These are phyloP conservation scores for Asclepias syriaca DNA, from an alignment of 257 asterid genomes.

Conservation along the genomic window DNA sequence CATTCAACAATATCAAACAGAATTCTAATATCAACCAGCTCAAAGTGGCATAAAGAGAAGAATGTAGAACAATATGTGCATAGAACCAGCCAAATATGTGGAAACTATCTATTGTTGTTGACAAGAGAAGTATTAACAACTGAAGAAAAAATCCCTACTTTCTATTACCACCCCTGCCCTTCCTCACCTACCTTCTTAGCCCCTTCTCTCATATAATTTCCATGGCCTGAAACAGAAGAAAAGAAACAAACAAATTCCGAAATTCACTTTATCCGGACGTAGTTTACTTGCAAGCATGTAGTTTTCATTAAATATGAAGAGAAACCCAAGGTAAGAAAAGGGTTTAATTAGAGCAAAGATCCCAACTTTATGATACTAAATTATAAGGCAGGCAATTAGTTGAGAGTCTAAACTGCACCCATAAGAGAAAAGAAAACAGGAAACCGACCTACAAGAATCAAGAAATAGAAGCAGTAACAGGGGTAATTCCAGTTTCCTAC, in stretches of 20 bases:
- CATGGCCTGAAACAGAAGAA: background rate
- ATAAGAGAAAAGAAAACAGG: background rate
- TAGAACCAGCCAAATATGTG: background rate
- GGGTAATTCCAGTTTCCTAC: background rate
- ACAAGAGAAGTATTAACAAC: background rate
- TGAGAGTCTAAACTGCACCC: background rate
- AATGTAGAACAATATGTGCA: background rate
- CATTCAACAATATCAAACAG: background rate
- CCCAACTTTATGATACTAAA: background rate
- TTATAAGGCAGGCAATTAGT: background rate
- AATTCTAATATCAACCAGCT: background rate
- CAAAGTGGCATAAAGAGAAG: background rate
- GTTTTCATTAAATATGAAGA: background rate
- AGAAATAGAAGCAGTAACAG: background rate
- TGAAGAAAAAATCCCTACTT: background rate
- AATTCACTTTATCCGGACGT: background rate
- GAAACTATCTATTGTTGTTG: background rate
- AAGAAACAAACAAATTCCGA: background rate
- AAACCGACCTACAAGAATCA: background rate
- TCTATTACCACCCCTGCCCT: background rate
- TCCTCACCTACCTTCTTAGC: background rate
- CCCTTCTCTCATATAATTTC: background rate
- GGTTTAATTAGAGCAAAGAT: background rate
- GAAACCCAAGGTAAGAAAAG: background rate
- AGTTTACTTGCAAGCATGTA: background rate